Base-by-base conservation (phyloP, 2,329 filamentous ascomycete species). In the Penicillium sp. region DNA sequence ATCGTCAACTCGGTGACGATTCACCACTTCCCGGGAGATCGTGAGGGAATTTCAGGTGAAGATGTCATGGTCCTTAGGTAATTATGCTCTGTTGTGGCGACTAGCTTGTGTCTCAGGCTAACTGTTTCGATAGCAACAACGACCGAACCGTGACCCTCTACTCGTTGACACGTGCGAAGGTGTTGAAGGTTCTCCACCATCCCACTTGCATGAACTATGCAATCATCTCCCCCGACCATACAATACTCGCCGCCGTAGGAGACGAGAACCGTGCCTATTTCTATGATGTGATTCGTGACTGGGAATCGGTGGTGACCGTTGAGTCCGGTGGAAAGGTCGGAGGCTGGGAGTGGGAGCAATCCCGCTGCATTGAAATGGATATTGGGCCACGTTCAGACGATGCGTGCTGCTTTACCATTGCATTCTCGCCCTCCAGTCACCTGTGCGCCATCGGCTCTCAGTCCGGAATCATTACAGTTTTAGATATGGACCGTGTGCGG, bases 171-270 rank as follows among this genome's bases (percentile, higher is more conserved):
- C 86, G 89, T 56, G 86, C 88, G 15, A 83, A 90, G 62, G 83
- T 90, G 38, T 79, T 96, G 24, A 88, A 91, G 58, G 84, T 88
- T 47, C 81, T 97, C 57, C 84, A 86, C 4, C 89, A 96, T 66
- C 89, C 91, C 5, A 91, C 94, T 73, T 91, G 89, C 66, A 94
- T 98, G 81, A 99, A 99, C 72, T 92, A 96, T 72, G 92, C 93
- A 37, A 87, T 93, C n/a, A 89, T 99, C 56, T 97, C 94, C 7
- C 95, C 94, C 0, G 91, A 97, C 74, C 94, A 93, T 0, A 86
- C 84, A 22, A 79, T 94, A 12, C 83, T 98, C 22, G 85, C 93
- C 6, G 91, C 93, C 1, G 91, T 98, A 47, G 91, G 94, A 44
- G 95, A 99, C 73, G 90, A 93, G 70, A 90, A 92, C 0, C 91